These are phyloP conservation scores for Castanopsis chinensis DNA, from an alignment of 306 rosid genomes.

Conservation along the genomic window DNA sequence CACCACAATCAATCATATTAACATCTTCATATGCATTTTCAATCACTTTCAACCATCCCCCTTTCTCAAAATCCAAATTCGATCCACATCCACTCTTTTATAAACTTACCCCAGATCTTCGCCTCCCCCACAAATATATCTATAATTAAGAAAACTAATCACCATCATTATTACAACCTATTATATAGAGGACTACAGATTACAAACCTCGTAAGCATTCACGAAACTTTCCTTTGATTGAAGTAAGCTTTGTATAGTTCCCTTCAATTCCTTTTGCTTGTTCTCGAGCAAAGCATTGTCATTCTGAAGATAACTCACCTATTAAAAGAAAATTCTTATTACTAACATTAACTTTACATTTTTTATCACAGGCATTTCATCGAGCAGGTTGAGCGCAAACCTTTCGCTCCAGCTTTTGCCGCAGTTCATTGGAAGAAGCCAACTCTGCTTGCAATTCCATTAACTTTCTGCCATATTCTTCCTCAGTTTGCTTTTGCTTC, in stretches of 20 bases:
- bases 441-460: slow-evolving; percentile 59
- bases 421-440: slow-evolving; percentile 47
- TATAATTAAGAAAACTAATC: neutral
- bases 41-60: neutral
- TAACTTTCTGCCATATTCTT: slow-evolving; percentile 53
- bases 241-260: slow-evolving; percentile 47
- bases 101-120: neutral
- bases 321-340: neutral
- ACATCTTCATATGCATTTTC: neutral
- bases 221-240: slow-evolving; percentile 58
- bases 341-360: neutral
- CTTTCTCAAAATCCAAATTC: neutral
- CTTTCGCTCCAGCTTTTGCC: slow-evolving; percentile 55
- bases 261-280: slow-evolving; percentile 67
- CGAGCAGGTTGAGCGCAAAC: slow-evolving; percentile 22
- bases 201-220: slow-evolving; percentile 62
- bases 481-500: slow-evolving; percentile 73
- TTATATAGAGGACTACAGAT: neutral
- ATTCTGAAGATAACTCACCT: slow-evolving; percentile 63
- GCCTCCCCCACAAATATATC: neutral
- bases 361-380: neutral
- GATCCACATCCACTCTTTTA: neutral
- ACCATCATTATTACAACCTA: too few species aligned
- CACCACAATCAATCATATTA: neutral
- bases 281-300: slow-evolving; percentile 68